Base-by-base conservation (phyloP, 1,284 basidiomycete species). In the Fomes fomentarius region DNA sequence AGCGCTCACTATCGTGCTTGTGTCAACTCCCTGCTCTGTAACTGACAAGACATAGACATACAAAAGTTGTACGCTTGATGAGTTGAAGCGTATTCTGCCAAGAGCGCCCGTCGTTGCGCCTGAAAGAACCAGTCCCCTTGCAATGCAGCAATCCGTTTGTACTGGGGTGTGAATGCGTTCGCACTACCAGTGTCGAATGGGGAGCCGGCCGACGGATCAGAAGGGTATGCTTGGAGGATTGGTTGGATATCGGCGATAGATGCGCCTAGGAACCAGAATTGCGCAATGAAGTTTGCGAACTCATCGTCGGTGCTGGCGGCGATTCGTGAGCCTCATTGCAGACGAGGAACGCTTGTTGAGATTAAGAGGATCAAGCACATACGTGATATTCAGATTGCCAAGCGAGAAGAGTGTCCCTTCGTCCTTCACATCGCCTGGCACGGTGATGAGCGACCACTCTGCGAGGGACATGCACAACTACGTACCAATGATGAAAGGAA, bases 121-220 rank as follows among this genome's bases (percentile, higher is more conserved):
- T 47, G 19, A 12, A 56, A 84, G 73, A 65, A 77, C 77, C 70
- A 63, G 53, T 85, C 83, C 0, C 81, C 82, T 40, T 70, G 69
- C 52, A 84, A 63, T 0, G 81, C 71, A 14, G 82, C 74, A 1
- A 83, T 61, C 19, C 82, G 70, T 63, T 84, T 82, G 69, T 70
- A 83, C 53, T 84, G 73, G 0, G 78, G 76, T 0, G 77, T 73
- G 12, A 83, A 50, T 0, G 68, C 71, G 50, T 81, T 77, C 2
- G 72, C 43, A 24, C 66, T 53, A 0, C 78, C 74, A 0, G 81
- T 84, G 47, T 71, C 69, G 68, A 67, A 33, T 40, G 49, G 45
- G 1, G 42, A 44, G 17, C 42, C 42, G 3, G 26, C 28, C 12
- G 42, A 26, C 4, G 42, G 42, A 14, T 67, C 63, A 15, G 39